Percentiles rank a stretch among this genome's conserved stretches.
These are phyloP conservation scores for Eutrema yunnanense DNA, from an alignment of 345 rosid genomes.

Conservation along the genomic window DNA sequence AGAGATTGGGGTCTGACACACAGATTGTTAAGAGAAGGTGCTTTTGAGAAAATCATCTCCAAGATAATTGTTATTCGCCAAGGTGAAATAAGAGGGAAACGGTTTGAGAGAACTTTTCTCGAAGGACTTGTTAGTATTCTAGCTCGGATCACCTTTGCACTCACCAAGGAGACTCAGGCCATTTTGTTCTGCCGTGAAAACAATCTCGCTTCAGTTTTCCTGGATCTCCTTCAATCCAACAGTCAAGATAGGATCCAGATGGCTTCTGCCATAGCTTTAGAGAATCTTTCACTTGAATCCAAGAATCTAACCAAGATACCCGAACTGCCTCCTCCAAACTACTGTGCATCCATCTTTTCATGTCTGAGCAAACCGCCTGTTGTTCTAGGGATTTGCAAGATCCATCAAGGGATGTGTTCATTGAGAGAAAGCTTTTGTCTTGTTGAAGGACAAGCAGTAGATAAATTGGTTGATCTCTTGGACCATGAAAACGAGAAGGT, in stretches of 20 bases:
- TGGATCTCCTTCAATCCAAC: slow-evolving; percentile 68
- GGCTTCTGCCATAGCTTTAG: slow-evolving; percentile 81
- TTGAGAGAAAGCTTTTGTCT: slow-evolving; percentile 76
- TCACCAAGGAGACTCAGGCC: slow-evolving; percentile 61
- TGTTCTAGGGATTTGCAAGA: slow-evolving; percentile 62
- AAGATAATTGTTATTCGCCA: slow-evolving; percentile 56
- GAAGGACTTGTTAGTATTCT: slow-evolving; percentile 83
- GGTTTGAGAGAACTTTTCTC: slow-evolving; percentile 68
- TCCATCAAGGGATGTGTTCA: slow-evolving; percentile 81
- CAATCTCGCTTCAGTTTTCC: slow-evolving; percentile 57
- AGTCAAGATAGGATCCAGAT: slow-evolving; percentile 73
- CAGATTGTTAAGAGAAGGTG: slow-evolving; percentile 76
- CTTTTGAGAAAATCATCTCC: slow-evolving; percentile 53
- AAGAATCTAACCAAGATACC: slow-evolving; percentile 69
- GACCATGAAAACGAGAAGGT: slow-evolving; percentile 89
- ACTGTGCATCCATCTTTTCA: slow-evolving; percentile 59
- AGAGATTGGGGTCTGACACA: slow-evolving; percentile 79
- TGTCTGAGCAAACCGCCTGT: slow-evolving; percentile 63
- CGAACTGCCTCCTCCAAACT: slow-evolving; percentile 55
- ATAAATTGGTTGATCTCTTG: slow-evolving; percentile 74
- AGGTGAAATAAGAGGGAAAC: slow-evolving; percentile 64
- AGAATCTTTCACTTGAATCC: slow-evolving; percentile 81
- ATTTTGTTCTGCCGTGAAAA: slow-evolving; percentile 59
- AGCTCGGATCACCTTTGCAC: slow-evolving; percentile 67
- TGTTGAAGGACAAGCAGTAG: slow-evolving; percentile 80